A percentile compares a stretch with the other conserved stretches of the same genome.
These are phyloP conservation scores for Gonium pectorale DNA, from an alignment of 139 green algal genomes.

Conservation along the genomic window DNA sequence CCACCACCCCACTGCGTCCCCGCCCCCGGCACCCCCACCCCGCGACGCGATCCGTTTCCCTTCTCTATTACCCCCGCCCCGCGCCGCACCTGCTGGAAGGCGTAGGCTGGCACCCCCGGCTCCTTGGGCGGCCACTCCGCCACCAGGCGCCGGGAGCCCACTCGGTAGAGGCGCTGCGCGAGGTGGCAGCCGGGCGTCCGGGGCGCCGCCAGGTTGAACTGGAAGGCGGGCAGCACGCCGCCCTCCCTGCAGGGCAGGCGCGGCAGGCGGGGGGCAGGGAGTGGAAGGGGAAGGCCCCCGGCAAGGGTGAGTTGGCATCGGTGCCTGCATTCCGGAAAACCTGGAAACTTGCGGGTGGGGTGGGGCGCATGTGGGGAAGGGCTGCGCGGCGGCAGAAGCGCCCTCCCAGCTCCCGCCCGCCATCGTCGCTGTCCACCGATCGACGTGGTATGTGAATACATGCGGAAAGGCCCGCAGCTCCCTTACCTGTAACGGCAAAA, in stretches of 20 bases:
- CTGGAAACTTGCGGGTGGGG: too few species aligned
- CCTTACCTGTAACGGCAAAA: too few species aligned
- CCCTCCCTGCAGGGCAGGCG: constrained; percentile 15
- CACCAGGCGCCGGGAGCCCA: background rate
- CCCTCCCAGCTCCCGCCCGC: too few species aligned
- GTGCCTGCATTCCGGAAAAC: too few species aligned
- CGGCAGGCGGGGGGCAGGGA: background rate
- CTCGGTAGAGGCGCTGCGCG: background rate
- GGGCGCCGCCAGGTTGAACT: background rate
- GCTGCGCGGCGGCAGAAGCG: too few species aligned
- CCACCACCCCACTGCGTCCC: too few species aligned
- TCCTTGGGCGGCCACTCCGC: constrained; percentile 22
- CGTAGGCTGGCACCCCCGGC: constrained; percentile 15
- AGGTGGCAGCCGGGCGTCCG: background rate
- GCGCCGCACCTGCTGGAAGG: constrained; percentile 49
- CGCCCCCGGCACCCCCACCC: too few species aligned
- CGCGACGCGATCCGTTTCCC: background rate
- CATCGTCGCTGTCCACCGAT: too few species aligned
- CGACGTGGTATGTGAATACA: too few species aligned
- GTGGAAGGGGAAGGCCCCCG: background rate
- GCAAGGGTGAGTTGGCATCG: background rate
- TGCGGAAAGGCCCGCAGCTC: too few species aligned
- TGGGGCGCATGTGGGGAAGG: too few species aligned
- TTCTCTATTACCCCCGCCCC: background rate
- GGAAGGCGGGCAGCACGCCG: constrained; percentile 38